phyloP scores from a whole-genome alignment of 257 asterid species.

The Ehretia macrophylla region DNA sequence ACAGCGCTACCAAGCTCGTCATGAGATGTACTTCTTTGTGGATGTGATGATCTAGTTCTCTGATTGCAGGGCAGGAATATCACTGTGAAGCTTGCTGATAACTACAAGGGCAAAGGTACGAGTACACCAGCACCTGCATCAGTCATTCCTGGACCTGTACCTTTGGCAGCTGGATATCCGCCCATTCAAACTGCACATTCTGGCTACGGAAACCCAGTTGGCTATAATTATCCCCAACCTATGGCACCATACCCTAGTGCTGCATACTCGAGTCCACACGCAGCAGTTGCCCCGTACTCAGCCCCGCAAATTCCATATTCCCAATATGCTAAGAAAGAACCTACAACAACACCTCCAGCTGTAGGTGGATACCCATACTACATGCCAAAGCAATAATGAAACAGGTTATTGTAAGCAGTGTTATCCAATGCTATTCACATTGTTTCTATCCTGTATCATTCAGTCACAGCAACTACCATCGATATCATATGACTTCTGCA shows the following conservation, averaged over 20 bases:
- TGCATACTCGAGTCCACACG: conserved; percentile 40
- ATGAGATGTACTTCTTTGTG: neutral
- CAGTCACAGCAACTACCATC: neutral
- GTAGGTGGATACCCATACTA: conserved; percentile 63
- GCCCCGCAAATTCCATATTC: conserved; percentile 52
- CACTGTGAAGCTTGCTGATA: conserved; percentile 86
- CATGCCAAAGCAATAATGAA: conserved; percentile 53
- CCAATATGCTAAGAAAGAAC: conserved; percentile 44
- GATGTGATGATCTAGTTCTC: conserved; percentile 5
- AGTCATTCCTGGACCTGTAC: conserved; percentile 38
- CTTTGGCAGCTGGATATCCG: conserved; percentile 43
- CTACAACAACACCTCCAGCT: conserved; percentile 34
- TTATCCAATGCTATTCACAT: neutral
- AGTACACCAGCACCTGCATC: conserved; percentile 48
- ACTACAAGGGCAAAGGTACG: conserved; percentile 50
- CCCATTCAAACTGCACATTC: conserved; percentile 28
- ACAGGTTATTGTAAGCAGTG: neutral
- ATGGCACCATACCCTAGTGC: conserved; percentile 37
- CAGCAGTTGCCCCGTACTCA: conserved; percentile 36
- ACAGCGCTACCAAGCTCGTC: neutral
- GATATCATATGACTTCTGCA: no score
- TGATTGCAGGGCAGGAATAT: conserved; percentile 66
- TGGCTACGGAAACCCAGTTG: conserved; percentile 33
- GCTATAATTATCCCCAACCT: conserved; percentile 52
- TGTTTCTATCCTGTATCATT: neutral